Percentiles rank a stretch among this genome's conserved stretches.
Evolutionary conservation across 225 moss, liverwort and hornwort species (phyloP).

Genomic region (Bryoerythrophyllum caledonicum): DNA sequence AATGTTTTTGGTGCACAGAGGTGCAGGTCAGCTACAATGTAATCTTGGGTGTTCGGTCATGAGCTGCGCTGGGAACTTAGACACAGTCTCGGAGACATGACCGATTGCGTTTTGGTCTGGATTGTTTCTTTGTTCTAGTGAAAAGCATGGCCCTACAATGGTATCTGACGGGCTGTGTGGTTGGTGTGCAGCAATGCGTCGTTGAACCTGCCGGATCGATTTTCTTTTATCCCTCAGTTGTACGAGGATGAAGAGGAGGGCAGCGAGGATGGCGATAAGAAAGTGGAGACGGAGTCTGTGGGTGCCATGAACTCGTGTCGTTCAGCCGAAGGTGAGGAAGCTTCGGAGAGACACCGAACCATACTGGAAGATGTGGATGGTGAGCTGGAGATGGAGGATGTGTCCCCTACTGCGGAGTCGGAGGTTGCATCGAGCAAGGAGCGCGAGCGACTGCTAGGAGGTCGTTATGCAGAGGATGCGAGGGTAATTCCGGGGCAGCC

Average conservation of each 20-base stretch:
- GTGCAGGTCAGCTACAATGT: background rate
- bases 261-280: conserved; percentile 57
- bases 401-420: conserved; percentile 78
- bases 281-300: conserved; percentile 28
- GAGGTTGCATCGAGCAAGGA: conserved; percentile 45
- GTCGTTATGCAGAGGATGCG: conserved; percentile 43
- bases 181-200: conserved; percentile 88
- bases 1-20: background rate
- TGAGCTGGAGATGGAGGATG: conserved; percentile 99
- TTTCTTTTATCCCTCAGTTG: conserved; percentile 83
- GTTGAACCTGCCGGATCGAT: conserved; percentile 77
- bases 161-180: conserved; percentile 8
- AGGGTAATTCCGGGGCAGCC: conserved; percentile 45
- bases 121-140: background rate
- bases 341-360: conserved; percentile 69
- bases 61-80: background rate
- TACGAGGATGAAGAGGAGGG: conserved; percentile 91
- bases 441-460: conserved; percentile 46
- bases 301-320: conserved; percentile 25
- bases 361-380: conserved; percentile 97
- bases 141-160: background rate
- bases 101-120: background rate
- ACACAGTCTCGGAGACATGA: background rate
- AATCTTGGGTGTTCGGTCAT: background rate
- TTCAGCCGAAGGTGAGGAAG: conserved; percentile 51